Conservation (phyloP, 2,329 filamentous ascomycete species). For the Pestalotiopsis sp. region DNA sequence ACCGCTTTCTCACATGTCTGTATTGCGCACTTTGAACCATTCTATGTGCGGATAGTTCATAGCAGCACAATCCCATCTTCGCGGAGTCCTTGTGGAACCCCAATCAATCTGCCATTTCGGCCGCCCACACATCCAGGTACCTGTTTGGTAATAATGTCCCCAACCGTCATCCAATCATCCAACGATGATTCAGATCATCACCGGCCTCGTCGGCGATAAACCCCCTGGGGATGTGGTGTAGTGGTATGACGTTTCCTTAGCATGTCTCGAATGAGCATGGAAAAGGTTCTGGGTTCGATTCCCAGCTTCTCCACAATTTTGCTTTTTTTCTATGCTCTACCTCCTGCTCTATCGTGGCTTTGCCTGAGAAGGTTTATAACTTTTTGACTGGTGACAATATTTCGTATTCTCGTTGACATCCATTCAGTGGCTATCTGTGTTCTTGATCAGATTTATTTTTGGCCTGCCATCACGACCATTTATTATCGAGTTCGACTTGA, state of each 20-base stretch:
- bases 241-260: slow-evolving; percentile 19
- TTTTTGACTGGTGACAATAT: background rate
- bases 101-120: background rate
- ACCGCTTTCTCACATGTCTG: background rate
- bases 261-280: slow-evolving; percentile 14
- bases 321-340: background rate
- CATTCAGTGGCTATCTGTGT: too few species aligned
- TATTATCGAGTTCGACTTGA: too few species aligned
- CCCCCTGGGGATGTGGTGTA: slow-evolving; percentile 12
- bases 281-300: slow-evolving; percentile 20
- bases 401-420: background rate
- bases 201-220: background rate
- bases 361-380: background rate
- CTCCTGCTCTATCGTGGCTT: background rate
- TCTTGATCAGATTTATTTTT: too few species aligned
- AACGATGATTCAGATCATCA: background rate
- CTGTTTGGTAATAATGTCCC: background rate
- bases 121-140: background rate
- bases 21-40: background rate
- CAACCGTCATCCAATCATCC: background rate
- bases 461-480: too few species aligned
- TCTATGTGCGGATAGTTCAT: background rate
- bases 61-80: background rate
- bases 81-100: background rate
- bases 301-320: slow-evolving; percentile 17